Evolutionary conservation across 495 filamentous ascomycete species (phyloP), one percentile per base, ranked within the genome.

Genomic region (Hypoxylon intermedium): DNA sequence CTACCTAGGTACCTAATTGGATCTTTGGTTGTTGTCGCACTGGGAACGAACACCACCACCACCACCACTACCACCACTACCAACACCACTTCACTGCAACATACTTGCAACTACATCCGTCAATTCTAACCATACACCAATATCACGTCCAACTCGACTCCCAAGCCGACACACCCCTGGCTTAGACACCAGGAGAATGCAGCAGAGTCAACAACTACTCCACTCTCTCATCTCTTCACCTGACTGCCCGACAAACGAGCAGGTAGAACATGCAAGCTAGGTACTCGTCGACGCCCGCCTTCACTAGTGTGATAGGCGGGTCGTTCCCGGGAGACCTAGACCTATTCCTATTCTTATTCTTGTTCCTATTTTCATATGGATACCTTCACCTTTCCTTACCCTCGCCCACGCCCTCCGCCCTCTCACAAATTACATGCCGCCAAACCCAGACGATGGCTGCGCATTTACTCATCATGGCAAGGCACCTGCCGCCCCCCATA

Each of bases 211-310:
- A 64, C 60, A 23, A 49, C 16, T 19, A 54, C 60, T 64, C 60
- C 60, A 64, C 60, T 60, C 55, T 57, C 60, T 16, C 26, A 16
- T 59, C 51, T 51, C 51, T 58, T 26, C 60, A 55, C 65, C 65
- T 70, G 57, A 70, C 57, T 70, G 67, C 60, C 61, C 42, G 55
- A 55, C 58, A 47, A 70, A 70, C 67, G 67, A 70, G 55, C 24
- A 19, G n/a, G 38, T 37, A 62, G 38, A 59, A 33, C 30, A 45
- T 56, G 61, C 55, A 55, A 36, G 19, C 51, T 51, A 65, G 20
- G 50, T 60, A 55, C 55, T 38, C 48, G 57, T 41, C 50, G 13
- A 57, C 46, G 56, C 56, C 62, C 60, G 51, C 68, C 45, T 45
- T 54, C 59, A 42, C 63, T 66, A 71, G 63, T 42, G 52, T 42